These are phyloP conservation scores for Cladophialophora bantiana DNA, from an alignment of 2,329 filamentous ascomycete species.

Conservation along the genomic window DNA sequence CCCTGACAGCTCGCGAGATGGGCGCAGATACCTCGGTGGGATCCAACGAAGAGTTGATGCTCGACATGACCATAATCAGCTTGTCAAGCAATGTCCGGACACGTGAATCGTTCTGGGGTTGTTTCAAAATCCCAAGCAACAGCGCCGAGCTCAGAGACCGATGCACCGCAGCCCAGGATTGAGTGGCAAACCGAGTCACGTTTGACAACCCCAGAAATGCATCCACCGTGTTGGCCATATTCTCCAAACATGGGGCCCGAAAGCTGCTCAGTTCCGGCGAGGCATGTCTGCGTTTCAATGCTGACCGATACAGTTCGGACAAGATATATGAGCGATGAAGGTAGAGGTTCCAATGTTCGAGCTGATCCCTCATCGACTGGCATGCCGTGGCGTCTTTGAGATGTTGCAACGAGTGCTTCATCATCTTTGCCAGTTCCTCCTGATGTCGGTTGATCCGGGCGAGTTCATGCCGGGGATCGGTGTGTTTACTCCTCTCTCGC, in stretches of 20 bases:
- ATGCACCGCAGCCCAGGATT: slow-evolving; percentile 15
- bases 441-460: slow-evolving; percentile 62
- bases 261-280: slow-evolving; percentile 5
- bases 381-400: slow-evolving; percentile 61
- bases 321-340: slow-evolving; percentile 67
- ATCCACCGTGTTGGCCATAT: slow-evolving; percentile 24
- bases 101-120: slow-evolving; percentile 2
- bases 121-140: slow-evolving; percentile 21
- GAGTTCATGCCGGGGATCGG: slow-evolving; percentile 59
- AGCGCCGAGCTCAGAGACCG: slow-evolving; percentile 22
- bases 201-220: slow-evolving; percentile 27
- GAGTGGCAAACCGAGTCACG: slow-evolving; percentile 14
- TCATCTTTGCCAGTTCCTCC: slow-evolving; percentile 62
- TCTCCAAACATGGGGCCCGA: slow-evolving; percentile 15
- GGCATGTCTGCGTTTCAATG: slow-evolving; percentile 58
- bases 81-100: slow-evolving; percentile 12
- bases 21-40: slow-evolving; percentile 16
- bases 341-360: slow-evolving; percentile 66
- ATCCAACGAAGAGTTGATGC: slow-evolving; percentile 12
- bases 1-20: slow-evolving; percentile 9
- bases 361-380: slow-evolving; percentile 54
- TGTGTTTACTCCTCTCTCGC: slow-evolving; percentile 57
- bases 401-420: slow-evolving; percentile 63
- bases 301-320: slow-evolving; percentile 66
- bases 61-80: slow-evolving; percentile 6